These are phyloP conservation scores for Penicillium sp. DNA, from an alignment of 2,329 filamentous ascomycete species.

Conservation along the genomic window DNA sequence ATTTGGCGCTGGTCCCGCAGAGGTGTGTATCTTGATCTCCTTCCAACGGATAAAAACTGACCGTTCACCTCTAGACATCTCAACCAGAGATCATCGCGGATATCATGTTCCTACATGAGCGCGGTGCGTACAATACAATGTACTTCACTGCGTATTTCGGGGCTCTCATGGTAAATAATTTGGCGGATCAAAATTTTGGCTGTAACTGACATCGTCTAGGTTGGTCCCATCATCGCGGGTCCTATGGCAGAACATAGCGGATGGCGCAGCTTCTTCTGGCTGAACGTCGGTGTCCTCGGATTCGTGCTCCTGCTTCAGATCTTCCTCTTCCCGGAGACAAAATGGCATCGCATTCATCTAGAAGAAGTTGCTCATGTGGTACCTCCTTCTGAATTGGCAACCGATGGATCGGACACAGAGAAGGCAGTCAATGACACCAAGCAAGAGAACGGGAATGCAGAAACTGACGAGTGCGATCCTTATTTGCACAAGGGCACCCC, in stretches of 20 bases:
- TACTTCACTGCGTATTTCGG: conserved; percentile 65
- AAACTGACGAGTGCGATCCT: conserved; percentile 46
- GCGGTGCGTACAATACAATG: conserved; percentile 56
- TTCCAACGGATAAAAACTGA: background rate
- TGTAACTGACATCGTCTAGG: conserved; percentile 29
- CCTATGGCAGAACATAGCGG: conserved; percentile 59
- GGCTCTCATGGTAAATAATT: conserved; percentile 52
- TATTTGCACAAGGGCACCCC: conserved; percentile 57
- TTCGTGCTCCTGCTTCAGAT: conserved; percentile 52
- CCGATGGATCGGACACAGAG: conserved; percentile 14
- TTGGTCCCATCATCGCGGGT: conserved; percentile 59
- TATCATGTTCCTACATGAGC: conserved; percentile 63
- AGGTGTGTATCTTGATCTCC: conserved; percentile 33
- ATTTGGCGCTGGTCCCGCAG: conserved; percentile 60
- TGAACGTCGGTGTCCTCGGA: conserved; percentile 57
- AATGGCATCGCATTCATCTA: conserved; percentile 51
- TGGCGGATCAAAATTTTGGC: conserved; percentile 8
- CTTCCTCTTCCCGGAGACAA: conserved; percentile 64
- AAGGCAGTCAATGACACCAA: conserved; percentile 13
- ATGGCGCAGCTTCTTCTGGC: conserved; percentile 65
- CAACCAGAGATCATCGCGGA: conserved; percentile 64
- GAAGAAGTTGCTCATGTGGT: conserved; percentile 15
- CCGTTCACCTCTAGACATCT: conserved; percentile 43
- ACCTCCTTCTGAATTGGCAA: background rate
- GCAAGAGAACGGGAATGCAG: conserved; percentile 18